These are phyloP conservation scores for Colletotrichum godetiae DNA, from an alignment of 2,329 filamentous ascomycete genomes.

Conservation along the genomic window DNA sequence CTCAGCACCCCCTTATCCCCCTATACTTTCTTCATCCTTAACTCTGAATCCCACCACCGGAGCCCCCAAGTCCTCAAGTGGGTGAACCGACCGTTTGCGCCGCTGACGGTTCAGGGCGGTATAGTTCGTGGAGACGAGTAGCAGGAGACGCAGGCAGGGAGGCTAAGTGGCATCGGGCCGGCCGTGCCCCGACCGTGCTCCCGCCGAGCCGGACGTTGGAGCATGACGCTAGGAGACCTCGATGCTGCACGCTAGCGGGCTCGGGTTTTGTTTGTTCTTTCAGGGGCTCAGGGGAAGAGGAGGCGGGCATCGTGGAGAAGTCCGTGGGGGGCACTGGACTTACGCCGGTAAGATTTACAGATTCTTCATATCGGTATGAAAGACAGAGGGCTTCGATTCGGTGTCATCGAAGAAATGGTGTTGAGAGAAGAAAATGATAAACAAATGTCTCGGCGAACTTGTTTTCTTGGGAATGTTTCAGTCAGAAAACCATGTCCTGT, in stretches of 20 bases:
- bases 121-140: constrained; percentile 11
- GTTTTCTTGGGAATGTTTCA: constrained; percentile 4
- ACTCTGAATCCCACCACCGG: neutral
- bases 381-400: neutral
- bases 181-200: constrained; percentile 36
- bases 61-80: neutral
- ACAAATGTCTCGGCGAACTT: neutral
- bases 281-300: neutral
- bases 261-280: neutral
- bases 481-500: neutral
- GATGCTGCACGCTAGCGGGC: constrained; percentile 10
- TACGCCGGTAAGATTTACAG: neutral
- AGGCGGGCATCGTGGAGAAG: constrained; percentile 33
- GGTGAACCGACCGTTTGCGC: constrained; percentile 11
- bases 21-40: neutral
- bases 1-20: neutral
- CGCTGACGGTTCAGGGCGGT: constrained; percentile 18
- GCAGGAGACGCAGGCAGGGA: constrained; percentile 32
- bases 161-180: constrained; percentile 31
- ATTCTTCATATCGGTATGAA: neutral
- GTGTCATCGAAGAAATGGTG: neutral
- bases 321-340: neutral
- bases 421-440: neutral
- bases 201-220: constrained; percentile 31
- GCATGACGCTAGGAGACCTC: constrained; percentile 14